Conservation (phyloP, 2,329 filamentous ascomycete genomes). For the Colletotrichum simmondsii region DNA sequence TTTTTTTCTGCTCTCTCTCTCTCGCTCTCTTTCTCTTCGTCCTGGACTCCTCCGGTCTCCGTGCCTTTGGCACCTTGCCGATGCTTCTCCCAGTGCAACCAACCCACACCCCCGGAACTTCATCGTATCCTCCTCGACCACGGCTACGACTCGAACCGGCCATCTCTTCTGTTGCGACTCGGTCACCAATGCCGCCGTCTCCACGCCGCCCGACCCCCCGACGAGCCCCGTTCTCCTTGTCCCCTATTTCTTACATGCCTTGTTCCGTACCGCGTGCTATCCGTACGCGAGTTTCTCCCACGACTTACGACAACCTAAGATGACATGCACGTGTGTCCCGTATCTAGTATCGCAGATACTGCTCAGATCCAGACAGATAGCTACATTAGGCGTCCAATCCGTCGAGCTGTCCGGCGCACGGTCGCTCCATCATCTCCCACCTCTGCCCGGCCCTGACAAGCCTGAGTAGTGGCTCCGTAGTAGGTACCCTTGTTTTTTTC, state of each 20-base stretch:
- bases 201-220: constrained; percentile 10
- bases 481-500: not conserved
- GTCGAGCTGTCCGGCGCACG: constrained; percentile 29
- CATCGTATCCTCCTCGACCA: not conserved
- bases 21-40: not conserved
- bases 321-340: constrained; percentile 30
- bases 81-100: not conserved
- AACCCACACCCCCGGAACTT: not conserved
- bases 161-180: constrained; percentile 18
- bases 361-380: constrained; percentile 21
- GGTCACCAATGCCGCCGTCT: constrained; percentile 22
- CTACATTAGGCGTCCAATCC: constrained; percentile 26
- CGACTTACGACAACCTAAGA: constrained; percentile 13
- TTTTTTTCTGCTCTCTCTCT: too few species aligned
- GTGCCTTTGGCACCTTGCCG: not conserved
- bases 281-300: constrained; percentile 1
- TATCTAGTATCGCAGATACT: constrained; percentile 24
- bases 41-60: not conserved
- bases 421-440: constrained; percentile 20
- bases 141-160: constrained; percentile 15
- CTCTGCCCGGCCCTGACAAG: not conserved
- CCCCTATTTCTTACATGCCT: constrained; percentile 19
- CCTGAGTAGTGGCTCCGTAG: not conserved
- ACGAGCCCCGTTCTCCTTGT: constrained; percentile 11
- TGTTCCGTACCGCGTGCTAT: too few species aligned